A percentile compares a stretch with the other conserved stretches of the same genome.
Conservation (phyloP, 2,329 filamentous ascomycete species). For the Xylariaceae sp. region DNA sequence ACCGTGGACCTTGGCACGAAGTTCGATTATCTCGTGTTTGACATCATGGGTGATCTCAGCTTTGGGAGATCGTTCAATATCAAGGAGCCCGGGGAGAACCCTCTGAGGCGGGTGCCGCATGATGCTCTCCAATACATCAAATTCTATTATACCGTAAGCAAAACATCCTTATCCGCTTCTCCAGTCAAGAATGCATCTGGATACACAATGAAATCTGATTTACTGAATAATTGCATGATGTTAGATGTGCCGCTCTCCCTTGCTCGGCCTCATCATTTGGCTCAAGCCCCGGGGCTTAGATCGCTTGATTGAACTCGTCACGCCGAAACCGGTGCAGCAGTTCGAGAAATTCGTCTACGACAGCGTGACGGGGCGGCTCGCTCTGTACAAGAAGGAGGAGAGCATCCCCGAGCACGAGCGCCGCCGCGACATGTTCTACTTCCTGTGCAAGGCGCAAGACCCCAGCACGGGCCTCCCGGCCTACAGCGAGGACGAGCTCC, state of each 20-base stretch:
- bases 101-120: conserved; percentile 15
- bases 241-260: conserved; percentile 15
- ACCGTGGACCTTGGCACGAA: conserved; percentile 13
- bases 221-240: background rate
- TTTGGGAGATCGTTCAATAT: conserved; percentile 25
- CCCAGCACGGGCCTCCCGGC: conserved; percentile 12
- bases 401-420: conserved; percentile 13
- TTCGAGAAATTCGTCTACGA: conserved; percentile 18
- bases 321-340: conserved; percentile 9
- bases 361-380: conserved; percentile 14
- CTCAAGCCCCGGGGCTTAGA: conserved; percentile 20
- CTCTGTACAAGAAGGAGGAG: conserved; percentile 13
- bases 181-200: background rate
- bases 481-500: conserved; percentile 16
- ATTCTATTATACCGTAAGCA: conserved; percentile 17
- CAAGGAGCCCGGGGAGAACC: conserved; percentile 22
- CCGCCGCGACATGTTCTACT: conserved; percentile 24
- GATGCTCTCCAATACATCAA: conserved; percentile 13
- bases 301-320: conserved; percentile 8
- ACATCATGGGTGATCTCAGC: conserved; percentile 21
- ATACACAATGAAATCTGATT: too few species aligned
- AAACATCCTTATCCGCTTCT: background rate
- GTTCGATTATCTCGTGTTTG: conserved; percentile 14
- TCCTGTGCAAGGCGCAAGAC: conserved; percentile 16
- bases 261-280: conserved; percentile 9